Evolutionary conservation across 495 filamentous ascomycete species (phyloP), one percentile per base, ranked within the genome.

Genomic region (Xylaria sp.): DNA sequence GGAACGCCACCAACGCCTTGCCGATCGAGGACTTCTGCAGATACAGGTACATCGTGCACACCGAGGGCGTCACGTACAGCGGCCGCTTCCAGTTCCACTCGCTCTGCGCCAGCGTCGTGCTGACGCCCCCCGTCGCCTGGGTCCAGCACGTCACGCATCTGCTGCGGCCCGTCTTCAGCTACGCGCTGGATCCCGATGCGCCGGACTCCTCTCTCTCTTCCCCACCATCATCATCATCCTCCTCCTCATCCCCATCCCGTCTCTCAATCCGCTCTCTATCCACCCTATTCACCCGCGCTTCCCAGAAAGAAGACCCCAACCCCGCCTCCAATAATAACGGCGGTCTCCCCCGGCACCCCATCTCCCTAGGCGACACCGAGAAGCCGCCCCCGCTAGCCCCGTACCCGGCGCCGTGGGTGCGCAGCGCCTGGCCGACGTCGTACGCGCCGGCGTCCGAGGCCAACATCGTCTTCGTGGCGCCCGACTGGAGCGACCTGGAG

Each of bases 21-120:
- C 70, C 72, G 1, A 82, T 87, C 72, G 76, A 85, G 68, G 84
- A 83, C 19, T 87, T 87, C 72, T 88, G 86, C 73, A 73, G 77
- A 66, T 86, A 86, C 74, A 84, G 83, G 58, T 87, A 86, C 73
- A 77, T 87, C 17, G 73, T 90, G 26, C 86, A 90, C 73, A 88
- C 88, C n/a, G 89, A 91, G 79, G 88, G 88, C 1, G 80, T 89
- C 29, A 85, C 88, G 11, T 90, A 90, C 74, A 86, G 84, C 52
- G 88, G 86, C 5, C 80, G 85, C 44, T 83, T 88, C 64, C 85
- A 86, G 72, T 87, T 82, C 77, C 82, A 85, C 70, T 84, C 85
- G 78, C 80, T 85, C 61, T 88, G 86, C 72, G 79, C 72, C 0
- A 83, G 80, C 57, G 83, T 87, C 0, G 76, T 86, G 8, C 67